phyloP scores from a whole-genome alignment of 495 filamentous ascomycete genomes.

The Hapsidospora chrysogenum region DNA sequence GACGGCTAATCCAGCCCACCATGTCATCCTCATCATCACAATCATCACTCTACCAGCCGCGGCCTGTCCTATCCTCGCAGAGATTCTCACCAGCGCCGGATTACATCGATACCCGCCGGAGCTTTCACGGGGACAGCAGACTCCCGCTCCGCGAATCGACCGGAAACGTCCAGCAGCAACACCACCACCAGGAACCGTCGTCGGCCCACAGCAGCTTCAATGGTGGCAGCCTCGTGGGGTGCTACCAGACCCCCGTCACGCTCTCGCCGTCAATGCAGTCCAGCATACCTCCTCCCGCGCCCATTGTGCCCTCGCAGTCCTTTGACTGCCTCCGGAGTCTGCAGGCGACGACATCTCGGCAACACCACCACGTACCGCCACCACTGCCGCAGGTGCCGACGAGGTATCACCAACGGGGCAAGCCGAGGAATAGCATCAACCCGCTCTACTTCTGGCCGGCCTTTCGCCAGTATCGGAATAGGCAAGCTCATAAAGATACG shows the following conservation, averaged over 20 bases:
- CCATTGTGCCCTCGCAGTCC: slow-evolving; percentile 25
- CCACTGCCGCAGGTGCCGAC: no score
- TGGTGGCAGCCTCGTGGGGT: slow-evolving; percentile 13
- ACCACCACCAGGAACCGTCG: no score
- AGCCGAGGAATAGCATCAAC: slow-evolving; percentile 17
- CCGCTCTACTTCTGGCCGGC: slow-evolving; percentile 33
- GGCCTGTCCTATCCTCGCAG: slow-evolving; percentile 16
- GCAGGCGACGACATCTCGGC: not conserved
- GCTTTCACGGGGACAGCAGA: slow-evolving; percentile 11
- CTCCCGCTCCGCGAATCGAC: slow-evolving; percentile 30
- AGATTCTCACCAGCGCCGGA: slow-evolving; percentile 13
- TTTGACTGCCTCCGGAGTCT: slow-evolving; percentile 4
- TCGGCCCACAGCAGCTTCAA: slow-evolving; percentile 20
- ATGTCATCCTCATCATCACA: no score
- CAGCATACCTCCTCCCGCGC: slow-evolving; percentile 10
- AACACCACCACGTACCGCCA: not conserved
- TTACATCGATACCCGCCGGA: slow-evolving; percentile 13
- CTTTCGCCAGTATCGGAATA: slow-evolving; percentile 53
- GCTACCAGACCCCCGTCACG: slow-evolving; percentile 18
- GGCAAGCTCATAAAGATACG: slow-evolving; percentile 36
- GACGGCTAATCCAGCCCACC: no score
- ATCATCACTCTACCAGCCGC: slow-evolving; percentile 17
- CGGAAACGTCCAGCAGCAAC: slow-evolving; percentile 33
- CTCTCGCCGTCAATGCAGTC: slow-evolving; percentile 12
- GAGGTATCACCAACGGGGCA: not conserved